Evolutionary conservation across 1,284 basidiomycete species (phyloP), one percentile per base, ranked within the genome.

Genomic region (Cutaneotrichosporon cavernicola): DNA sequence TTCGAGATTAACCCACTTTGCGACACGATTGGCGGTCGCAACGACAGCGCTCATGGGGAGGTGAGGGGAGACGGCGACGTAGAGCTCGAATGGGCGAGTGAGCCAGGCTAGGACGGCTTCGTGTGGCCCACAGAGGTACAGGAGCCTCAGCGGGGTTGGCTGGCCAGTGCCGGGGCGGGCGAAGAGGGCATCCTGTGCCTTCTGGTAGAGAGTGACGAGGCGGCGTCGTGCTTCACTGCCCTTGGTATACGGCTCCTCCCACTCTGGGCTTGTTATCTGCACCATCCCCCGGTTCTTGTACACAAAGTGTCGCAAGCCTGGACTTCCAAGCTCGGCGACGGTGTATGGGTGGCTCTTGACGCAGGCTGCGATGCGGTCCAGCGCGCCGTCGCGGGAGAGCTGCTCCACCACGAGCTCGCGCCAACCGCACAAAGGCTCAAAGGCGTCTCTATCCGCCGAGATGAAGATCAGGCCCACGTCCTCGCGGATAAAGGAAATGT

Each of bases 31-130:
- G 9, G 95, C 96, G 1, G 91, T 89, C 18, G 88, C 86, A 10
- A 97, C 88, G 0, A 88, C 88, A 0, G 90, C 91, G 57, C 86
- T 87, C 83, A 97, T 97, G 2, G 92, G 89, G 58, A 98, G 76
- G 57, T 86, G 84, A 2, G 93, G 91, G 2, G 91, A 90, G 10
- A 96, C 80, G 0, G 90, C 84, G 58, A 97, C 80, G 76, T 97
- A 98, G 22, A 99, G 80, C 78, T 98, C 95, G 73, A 97, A 97
- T 0, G 89, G 88, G 70, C 91, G 88, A 0, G 94, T 97, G 66
- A 95, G 90, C 81, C 81, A 82, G 47, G 75, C 95, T 82, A 97
- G 86, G 38, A 97, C 87, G 58, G 89, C 88, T 81, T 98, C 96
- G 62, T 88, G 86, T 61, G 89, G 86, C 0, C 91, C 95, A 14